phyloP scores from a whole-genome alignment of 1,284 basidiomycete genomes.

The Abortiporus biennis region DNA sequence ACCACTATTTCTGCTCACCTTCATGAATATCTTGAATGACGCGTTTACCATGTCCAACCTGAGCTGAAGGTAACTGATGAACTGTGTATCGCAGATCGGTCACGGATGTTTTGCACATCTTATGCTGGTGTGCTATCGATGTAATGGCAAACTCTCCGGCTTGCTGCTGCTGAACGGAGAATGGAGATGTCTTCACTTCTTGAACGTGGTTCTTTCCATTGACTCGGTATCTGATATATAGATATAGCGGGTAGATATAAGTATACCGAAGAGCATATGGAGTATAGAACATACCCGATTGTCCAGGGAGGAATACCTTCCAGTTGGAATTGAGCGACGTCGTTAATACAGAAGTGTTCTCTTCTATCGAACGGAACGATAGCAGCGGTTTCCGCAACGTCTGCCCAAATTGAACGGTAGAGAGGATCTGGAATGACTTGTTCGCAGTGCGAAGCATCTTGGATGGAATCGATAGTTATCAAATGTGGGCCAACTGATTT shows the following conservation, averaged over 20 bases:
- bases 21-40: conserved; percentile 86
- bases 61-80: conserved; percentile 82
- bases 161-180: conserved; percentile 78
- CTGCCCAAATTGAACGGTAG: conserved; percentile 64
- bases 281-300: conserved; percentile 56
- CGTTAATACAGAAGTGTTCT: conserved; percentile 87
- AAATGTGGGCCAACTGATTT: conserved; percentile 76
- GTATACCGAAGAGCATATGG: not conserved
- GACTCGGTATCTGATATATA: conserved; percentile 65
- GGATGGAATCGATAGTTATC: conserved; percentile 69
- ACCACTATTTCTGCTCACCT: conserved; percentile 37
- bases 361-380: conserved; percentile 81
- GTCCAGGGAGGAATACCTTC: conserved; percentile 97
- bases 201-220: conserved; percentile 73
- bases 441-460: conserved; percentile 77
- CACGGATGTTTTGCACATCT: conserved; percentile 79
- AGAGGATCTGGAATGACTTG: conserved; percentile 65
- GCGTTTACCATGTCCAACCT: conserved; percentile 80
- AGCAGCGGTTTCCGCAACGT: conserved; percentile 92
- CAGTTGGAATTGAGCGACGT: conserved; percentile 85
- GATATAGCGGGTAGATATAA: too few relatives aligned
- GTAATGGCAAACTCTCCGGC: conserved; percentile 79
- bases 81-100: conserved; percentile 74
- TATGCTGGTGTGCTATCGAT: conserved; percentile 87
- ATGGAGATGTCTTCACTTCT: conserved; percentile 73